Percentiles rank a stretch among this genome's conserved stretches.
These are phyloP conservation scores for Styphnolobium japonicum DNA, from an alignment of 306 rosid genomes.

Conservation along the genomic window DNA sequence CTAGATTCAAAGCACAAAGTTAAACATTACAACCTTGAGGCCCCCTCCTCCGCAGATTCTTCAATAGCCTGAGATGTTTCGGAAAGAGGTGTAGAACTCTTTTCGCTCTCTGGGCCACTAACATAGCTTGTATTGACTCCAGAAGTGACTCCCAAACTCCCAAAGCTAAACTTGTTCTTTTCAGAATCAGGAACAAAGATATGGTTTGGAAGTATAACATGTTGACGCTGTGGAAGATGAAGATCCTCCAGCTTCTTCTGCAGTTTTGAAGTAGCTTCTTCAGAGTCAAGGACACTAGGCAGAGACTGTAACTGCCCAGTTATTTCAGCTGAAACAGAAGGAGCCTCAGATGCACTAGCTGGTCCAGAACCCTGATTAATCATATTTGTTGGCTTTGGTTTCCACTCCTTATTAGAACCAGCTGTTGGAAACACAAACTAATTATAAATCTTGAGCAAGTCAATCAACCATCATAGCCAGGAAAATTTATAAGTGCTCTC, in stretches of 20 bases:
- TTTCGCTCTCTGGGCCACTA: constrained; percentile 58
- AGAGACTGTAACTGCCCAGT: constrained; percentile 43
- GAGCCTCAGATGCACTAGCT: constrained; percentile 53
- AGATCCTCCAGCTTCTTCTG: constrained; percentile 75
- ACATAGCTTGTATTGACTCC: constrained; percentile 50
- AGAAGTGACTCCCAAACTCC: constrained; percentile 83
- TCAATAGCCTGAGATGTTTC: constrained; percentile 71
- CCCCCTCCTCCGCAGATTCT: constrained; percentile 62
- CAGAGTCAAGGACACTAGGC: constrained; percentile 53
- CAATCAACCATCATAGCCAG: constrained; percentile 9
- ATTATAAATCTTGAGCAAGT: constrained; percentile 32
- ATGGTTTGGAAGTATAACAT: constrained; percentile 90
- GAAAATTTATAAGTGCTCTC: background rate
- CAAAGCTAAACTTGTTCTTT: constrained; percentile 84
- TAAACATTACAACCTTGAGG: constrained; percentile 61
- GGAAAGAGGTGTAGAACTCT: constrained; percentile 65
- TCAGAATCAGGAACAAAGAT: constrained; percentile 94
- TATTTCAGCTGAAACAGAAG: constrained; percentile 40
- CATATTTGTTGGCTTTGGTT: constrained; percentile 69
- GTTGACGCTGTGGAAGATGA: constrained; percentile 68
- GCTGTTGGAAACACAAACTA: constrained; percentile 53
- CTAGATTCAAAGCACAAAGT: constrained; percentile 7
- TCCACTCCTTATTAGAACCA: constrained; percentile 96
- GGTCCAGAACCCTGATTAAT: constrained; percentile 58
- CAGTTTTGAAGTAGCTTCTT: constrained; percentile 62